Base-by-base conservation (phyloP, 2,329 filamentous ascomycete genomes). In the Chaetothyriales sp. region DNA sequence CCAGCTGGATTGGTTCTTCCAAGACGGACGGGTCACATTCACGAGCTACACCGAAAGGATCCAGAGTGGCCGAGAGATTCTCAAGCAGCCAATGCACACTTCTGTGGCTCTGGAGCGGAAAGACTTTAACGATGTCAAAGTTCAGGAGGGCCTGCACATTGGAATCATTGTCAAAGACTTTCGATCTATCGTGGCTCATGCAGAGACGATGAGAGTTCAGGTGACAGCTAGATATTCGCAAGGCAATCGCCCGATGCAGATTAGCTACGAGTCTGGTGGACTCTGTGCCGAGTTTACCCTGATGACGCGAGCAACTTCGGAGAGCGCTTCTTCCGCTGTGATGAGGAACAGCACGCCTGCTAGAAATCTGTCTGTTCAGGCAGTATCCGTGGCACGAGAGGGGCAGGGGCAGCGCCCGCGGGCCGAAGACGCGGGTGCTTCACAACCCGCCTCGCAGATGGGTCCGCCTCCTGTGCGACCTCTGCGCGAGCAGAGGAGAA, bases 11-110 rank as follows among this genome's bases (percentile, higher is more conserved):
- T 75, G 83, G 49, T 78, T 74, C 55, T 73, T 74, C 8, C 74
- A 81, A 48, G 73, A 77, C 13, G 75, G 71, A 8, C 76, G 77
- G 54, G 76, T 73, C 2, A 73, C 78, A 5, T 82, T 83, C 62
- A 82, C 79, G 4, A 83, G 80, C 63, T 83, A 80, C 61, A 83
- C 80, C 0, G 78, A 81, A 52, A 83, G 82, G 61, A 72, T 82
- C 19, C 72, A 72, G 43, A 76, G 79, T 53, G 78, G 78, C 6
- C 81, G 78, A 68, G 80, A 82, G 58, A 74, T 82, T 5, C 67
- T 83, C 28, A 82, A 81, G 63, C 76, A 82, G 54, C 80, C 80
- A 3, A 73, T 83, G 4, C 78, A 82, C 54, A 83, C 80, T 4
- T 78, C 78, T 6, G 78, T 83, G 8, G 73, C 78, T 1, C 73